Conservation (phyloP, 179 eudicot genomes). For the Sideroxylon spinosum region DNA sequence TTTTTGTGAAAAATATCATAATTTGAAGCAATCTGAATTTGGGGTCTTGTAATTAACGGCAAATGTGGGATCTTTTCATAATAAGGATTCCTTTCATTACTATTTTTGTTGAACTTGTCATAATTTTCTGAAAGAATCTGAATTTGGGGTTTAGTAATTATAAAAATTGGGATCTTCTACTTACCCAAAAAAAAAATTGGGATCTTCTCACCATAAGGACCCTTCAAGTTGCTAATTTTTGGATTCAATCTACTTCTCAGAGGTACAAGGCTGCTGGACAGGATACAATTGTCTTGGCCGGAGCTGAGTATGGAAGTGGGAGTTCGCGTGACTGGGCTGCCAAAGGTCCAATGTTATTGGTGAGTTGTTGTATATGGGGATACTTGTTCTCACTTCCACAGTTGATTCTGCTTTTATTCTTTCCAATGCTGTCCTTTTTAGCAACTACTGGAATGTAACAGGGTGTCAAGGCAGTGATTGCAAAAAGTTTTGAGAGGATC, state of each 20-base stretch:
- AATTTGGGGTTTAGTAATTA: no score
- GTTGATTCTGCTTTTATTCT: not conserved
- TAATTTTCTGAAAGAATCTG: not conserved
- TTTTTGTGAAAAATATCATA: not conserved
- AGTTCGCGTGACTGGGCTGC: conserved; percentile 99
- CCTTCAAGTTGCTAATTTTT: not conserved
- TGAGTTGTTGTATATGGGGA: conserved; percentile 20
- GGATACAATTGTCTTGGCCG: conserved; percentile 65
- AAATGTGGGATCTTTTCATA: not conserved
- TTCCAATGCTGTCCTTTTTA: not conserved
- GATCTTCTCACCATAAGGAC: no score
- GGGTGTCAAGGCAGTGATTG: conserved; percentile 98
- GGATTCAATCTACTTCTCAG: conserved; percentile 34
- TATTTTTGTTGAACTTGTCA: no score
- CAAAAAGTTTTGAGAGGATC: conserved; percentile 95
- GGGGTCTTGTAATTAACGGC: not conserved
- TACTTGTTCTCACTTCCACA: not conserved
- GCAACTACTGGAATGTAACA: conserved; percentile 23
- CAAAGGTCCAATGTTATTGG: conserved; percentile 97
- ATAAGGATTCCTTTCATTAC: not conserved
- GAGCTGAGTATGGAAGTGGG: conserved; percentile 98
- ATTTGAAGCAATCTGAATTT: not conserved
- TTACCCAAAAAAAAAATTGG: no score
- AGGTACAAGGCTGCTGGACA: conserved; percentile 64
- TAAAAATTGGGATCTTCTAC: no score